These are phyloP conservation scores for Ascocoryne sarcoides DNA, from an alignment of 2,329 filamentous ascomycete genomes.

Conservation along the genomic window DNA sequence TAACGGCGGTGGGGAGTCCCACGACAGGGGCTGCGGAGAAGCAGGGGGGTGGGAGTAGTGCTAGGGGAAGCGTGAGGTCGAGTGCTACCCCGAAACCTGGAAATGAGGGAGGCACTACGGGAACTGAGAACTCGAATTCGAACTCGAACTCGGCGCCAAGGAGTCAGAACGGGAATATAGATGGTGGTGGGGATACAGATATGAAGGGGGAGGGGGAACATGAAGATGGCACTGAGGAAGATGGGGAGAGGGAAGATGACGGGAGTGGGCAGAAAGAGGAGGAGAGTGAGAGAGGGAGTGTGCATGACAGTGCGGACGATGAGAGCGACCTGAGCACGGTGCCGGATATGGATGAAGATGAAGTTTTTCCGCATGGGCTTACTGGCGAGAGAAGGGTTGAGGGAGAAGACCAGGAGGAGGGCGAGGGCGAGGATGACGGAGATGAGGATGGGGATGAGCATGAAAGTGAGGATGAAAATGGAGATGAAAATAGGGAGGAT, in stretches of 20 bases:
- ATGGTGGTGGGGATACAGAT: neutral
- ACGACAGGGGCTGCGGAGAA: constrained; percentile 21
- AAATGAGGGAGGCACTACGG: neutral
- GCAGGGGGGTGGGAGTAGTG: neutral
- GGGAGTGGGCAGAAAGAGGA: constrained; percentile 32
- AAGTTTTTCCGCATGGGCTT: too few species aligned
- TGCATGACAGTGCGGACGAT: constrained; percentile 44
- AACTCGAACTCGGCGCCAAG: constrained; percentile 2
- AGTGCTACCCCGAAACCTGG: neutral
- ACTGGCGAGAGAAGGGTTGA: too few species aligned
- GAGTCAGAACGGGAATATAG: neutral
- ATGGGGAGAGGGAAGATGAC: constrained; percentile 28
- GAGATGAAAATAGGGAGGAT: too few species aligned
- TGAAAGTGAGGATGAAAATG: too few species aligned
- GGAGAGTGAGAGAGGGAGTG: constrained; percentile 31
- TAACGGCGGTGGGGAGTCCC: constrained; percentile 4
- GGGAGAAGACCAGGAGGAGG: too few species aligned
- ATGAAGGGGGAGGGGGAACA: constrained; percentile 23
- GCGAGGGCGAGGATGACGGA: too few species aligned
- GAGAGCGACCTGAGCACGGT: constrained; percentile 46
- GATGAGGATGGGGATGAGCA: too few species aligned
- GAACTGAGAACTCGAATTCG: constrained; percentile 20
- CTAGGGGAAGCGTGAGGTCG: neutral
- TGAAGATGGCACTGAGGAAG: constrained; percentile 28
- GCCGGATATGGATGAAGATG: constrained; percentile 27